phyloP scores from a whole-genome alignment of 2,329 filamentous ascomycete genomes.

The Calonectria crousiana region DNA sequence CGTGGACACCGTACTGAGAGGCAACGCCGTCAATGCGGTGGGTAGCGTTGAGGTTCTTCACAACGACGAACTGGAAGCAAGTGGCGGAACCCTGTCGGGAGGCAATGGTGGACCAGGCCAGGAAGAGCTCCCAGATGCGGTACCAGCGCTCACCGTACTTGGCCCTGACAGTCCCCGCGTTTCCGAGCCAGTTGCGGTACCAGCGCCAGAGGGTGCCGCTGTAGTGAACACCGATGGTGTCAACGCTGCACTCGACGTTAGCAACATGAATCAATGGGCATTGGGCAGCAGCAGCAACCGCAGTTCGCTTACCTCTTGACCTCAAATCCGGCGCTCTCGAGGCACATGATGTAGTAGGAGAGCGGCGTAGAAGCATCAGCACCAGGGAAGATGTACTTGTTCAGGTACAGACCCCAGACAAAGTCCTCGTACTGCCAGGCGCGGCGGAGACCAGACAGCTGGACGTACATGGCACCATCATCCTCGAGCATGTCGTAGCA shows the following conservation, averaged over 20 bases:
- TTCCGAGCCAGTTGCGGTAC: slow-evolving; percentile 98
- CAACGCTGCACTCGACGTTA: slow-evolving; percentile 66
- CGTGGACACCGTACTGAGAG: slow-evolving; percentile 73
- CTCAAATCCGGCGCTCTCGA: slow-evolving; percentile 80
- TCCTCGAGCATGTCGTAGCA: slow-evolving; percentile 96
- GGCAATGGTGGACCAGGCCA: slow-evolving; percentile 86
- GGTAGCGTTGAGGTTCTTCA: slow-evolving; percentile 93
- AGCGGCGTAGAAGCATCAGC: slow-evolving; percentile 95
- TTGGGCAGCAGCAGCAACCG: too few relatives aligned
- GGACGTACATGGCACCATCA: slow-evolving; percentile 94
- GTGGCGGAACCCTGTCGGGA: slow-evolving; percentile 87
- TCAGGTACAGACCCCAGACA: slow-evolving; percentile 99
- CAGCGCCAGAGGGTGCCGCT: slow-evolving; percentile 96
- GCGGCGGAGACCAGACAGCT: slow-evolving; percentile 93
- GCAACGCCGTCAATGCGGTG: slow-evolving; percentile 84
- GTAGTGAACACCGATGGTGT: slow-evolving; percentile 97
- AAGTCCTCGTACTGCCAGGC: slow-evolving; percentile 98
- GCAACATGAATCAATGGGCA: background rate
- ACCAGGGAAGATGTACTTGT: slow-evolving; percentile 98
- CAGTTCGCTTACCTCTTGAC: slow-evolving; percentile 67
- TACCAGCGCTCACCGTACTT: slow-evolving; percentile 98
- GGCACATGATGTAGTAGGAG: slow-evolving; percentile 83
- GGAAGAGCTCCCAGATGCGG: slow-evolving; percentile 95
- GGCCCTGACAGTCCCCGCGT: slow-evolving; percentile 89
- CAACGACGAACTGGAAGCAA: slow-evolving; percentile 88